Evolutionary conservation across 2,329 filamentous ascomycete species (phyloP), one percentile per base, ranked within the genome.

Genomic region (Exophiala sp.): DNA sequence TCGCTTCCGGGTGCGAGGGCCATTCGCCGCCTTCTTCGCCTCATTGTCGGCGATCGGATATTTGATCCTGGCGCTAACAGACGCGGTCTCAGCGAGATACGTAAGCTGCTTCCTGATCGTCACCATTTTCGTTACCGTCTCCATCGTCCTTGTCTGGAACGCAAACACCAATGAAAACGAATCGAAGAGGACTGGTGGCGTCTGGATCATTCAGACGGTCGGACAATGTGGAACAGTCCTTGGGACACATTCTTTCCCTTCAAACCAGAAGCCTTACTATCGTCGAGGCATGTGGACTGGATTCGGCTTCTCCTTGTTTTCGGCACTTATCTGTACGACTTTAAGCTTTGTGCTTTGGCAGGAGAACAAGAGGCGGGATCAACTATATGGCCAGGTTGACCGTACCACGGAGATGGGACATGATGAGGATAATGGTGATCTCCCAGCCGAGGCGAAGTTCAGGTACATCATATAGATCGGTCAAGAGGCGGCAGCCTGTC

Each of bases 161-260:
- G 68, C 85, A 1, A 79, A 71, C 35, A 58, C 48, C 14, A 52
- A 60, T 33, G 39, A 20, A 7, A 55, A 41, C 9, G 55, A 58
- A n/a, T 50, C 42, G 6, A 58, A 55, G 47, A 41, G 55, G n/a
- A 51, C 47, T 12, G 47, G 46, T 2, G 55, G 45, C 11, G 47
- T 55, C 34, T 42, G 87, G 1, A 76, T 95, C 32, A 69, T 96
- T 65, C 90, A 95, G 69, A 65, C 89, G 32, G 78, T 95, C n/a
- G 91, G 89, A 1, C 89, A 94, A 71, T 85, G 84, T 58, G 89
- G 89, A 0, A 88, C 89, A 1, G 70, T 88, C 2, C 70, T 87
- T 10, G 85, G 85, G 14, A 86, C 82, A 7, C 74, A 83, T 38
- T 55, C 34, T 2, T 70, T 70, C 35, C 68, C 68, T 4, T 50